Evolutionary conservation across 2,329 filamentous ascomycete species (phyloP).

Genomic region (Fusarium marasasianum): DNA sequence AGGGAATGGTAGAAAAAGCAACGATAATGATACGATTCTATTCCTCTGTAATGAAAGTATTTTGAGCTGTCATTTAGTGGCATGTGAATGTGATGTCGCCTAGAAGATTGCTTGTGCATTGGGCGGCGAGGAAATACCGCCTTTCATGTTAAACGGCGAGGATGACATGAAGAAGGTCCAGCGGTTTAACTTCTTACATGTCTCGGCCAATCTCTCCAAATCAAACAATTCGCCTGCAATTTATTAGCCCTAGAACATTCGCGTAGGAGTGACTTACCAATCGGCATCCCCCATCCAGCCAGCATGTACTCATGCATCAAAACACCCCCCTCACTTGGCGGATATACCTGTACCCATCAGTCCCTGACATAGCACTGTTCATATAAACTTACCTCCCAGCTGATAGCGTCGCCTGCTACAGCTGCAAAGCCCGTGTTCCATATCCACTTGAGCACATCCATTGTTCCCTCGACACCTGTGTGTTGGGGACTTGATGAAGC

Average conservation of each 20-base stretch:
- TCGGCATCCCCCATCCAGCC: slow-evolving; percentile 59
- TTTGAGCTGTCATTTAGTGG: neutral
- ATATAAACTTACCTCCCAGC: slow-evolving; percentile 58
- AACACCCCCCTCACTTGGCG: slow-evolving; percentile 3
- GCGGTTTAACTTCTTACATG: slow-evolving; percentile 60
- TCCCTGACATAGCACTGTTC: neutral
- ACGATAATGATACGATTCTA: neutral
- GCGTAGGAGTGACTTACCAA: neutral
- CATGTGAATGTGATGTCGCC: neutral
- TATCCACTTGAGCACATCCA: slow-evolving; percentile 63
- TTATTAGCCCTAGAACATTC: neutral
- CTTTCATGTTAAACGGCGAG: slow-evolving; percentile 53
- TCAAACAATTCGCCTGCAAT: slow-evolving; percentile 49
- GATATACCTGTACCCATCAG: slow-evolving; percentile 33
- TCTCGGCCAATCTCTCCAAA: slow-evolving; percentile 50
- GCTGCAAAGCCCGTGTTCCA: slow-evolving; percentile 67
- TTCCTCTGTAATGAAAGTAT: neutral
- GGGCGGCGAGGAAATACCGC: slow-evolving; percentile 22
- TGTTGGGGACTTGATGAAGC: slow-evolving; percentile 43
- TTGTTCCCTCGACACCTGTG: slow-evolving; percentile 59
- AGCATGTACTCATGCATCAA: slow-evolving; percentile 57
- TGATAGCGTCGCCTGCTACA: slow-evolving; percentile 64
- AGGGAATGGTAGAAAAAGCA: neutral
- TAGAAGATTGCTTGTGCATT: slow-evolving; percentile 32
- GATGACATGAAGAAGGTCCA: slow-evolving; percentile 62